Conservation (phyloP, 306 rosid species). For the Urtica urens region DNA sequence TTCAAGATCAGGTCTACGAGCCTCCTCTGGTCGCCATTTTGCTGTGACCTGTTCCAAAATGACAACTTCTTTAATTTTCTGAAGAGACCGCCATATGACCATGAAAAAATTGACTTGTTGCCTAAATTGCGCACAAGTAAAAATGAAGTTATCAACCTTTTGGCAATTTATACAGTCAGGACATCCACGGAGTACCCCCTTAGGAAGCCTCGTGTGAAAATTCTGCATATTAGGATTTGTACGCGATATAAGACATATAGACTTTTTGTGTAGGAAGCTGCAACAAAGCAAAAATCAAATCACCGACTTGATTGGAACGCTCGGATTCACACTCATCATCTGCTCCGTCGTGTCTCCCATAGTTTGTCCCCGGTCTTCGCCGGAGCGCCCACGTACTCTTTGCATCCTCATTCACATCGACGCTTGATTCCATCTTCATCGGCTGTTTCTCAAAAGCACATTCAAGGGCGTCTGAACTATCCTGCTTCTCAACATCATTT, state of each 20-base stretch:
- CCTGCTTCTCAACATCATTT: constrained; percentile 39
- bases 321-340: constrained; percentile 65
- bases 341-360: constrained; percentile 34
- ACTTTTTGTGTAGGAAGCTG: constrained; percentile 8
- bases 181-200: constrained; percentile 91
- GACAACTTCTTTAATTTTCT: neutral
- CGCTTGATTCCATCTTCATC: constrained; percentile 38
- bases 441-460: constrained; percentile 43
- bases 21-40: constrained; percentile 80
- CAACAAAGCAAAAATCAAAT: constrained; percentile 14
- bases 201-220: constrained; percentile 48
- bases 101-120: constrained; percentile 5
- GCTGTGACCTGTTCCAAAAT: constrained; percentile 60
- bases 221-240: constrained; percentile 43
- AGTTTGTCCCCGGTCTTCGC: constrained; percentile 54
- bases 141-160: constrained; percentile 41
- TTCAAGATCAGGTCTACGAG: constrained; percentile 53
- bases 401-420: constrained; percentile 28
- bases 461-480: constrained; percentile 25
- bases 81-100: neutral
- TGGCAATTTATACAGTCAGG: constrained; percentile 74
- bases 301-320: constrained; percentile 57
- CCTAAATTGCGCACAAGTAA: no score
- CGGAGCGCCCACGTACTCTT: constrained; percentile 59
- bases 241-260: constrained; percentile 21